Conservation (phyloP, 352 stramenopile species). For the Sclerospora graminicola region DNA sequence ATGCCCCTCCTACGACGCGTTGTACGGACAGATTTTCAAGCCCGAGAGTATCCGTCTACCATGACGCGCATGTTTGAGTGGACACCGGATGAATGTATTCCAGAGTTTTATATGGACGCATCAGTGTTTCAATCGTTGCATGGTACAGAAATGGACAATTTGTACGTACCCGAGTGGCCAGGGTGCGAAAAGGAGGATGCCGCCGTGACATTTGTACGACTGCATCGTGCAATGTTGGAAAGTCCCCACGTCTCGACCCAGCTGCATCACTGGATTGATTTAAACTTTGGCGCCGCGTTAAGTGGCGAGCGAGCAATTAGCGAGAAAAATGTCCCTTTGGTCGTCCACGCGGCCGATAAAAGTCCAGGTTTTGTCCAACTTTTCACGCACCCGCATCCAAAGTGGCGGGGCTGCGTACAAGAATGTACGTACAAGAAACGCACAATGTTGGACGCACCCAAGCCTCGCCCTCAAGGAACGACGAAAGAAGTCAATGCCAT, state of each 20-base stretch:
- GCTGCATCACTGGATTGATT: conserved; percentile 92
- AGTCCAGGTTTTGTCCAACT: conserved; percentile 73
- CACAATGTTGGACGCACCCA: neutral
- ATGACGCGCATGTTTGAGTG: conserved; percentile 89
- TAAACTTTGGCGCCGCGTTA: conserved; percentile 90
- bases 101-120: conserved; percentile 90
- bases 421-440: neutral
- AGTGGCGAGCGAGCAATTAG: conserved; percentile 65
- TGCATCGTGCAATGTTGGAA: conserved; percentile 90
- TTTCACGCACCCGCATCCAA: conserved; percentile 36
- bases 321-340: conserved; percentile 88
- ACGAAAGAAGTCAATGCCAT: conserved; percentile 27
- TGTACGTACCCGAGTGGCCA: conserved; percentile 75
- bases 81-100: conserved; percentile 94
- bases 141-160: conserved; percentile 48
- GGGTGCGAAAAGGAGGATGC: conserved; percentile 9
- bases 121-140: conserved; percentile 83
- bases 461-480: too few species aligned
- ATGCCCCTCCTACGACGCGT: conserved; percentile 76
- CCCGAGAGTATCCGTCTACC: conserved; percentile 89
- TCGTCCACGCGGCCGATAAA: conserved; percentile 32
- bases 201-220: conserved; percentile 69
- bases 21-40: conserved; percentile 88
- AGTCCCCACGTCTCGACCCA: conserved; percentile 72
- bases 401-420: conserved; percentile 3